These are phyloP conservation scores for Crithidia expoeki DNA, from an alignment of 208 protist genomes.

Conservation along the genomic window DNA sequence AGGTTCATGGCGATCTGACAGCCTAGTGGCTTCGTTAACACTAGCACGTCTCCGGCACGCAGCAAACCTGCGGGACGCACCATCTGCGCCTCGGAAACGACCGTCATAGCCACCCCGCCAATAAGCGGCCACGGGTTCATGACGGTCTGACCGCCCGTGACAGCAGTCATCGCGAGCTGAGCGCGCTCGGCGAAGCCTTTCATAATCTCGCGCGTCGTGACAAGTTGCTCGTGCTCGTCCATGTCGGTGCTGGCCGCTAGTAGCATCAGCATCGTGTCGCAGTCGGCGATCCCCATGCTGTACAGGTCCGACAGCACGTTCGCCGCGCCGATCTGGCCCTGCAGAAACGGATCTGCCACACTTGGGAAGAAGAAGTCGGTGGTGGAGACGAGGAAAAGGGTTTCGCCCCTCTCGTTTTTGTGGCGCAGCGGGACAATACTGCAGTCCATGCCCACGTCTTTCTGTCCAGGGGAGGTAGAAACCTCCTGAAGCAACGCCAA, in stretches of 20 bases:
- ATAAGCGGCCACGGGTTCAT: slow-evolving; percentile 97
- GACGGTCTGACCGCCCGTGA: slow-evolving; percentile 96
- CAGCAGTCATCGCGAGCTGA: slow-evolving; percentile 68
- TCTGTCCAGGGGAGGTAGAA: slow-evolving; percentile 61
- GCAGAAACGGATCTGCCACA: slow-evolving; percentile 95
- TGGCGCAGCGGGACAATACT: slow-evolving; percentile 88
- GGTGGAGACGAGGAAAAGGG: slow-evolving; percentile 93
- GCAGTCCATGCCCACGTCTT: slow-evolving; percentile 93
- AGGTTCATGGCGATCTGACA: slow-evolving; percentile 94
- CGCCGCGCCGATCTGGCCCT: slow-evolving; percentile 95
- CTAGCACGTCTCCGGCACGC: slow-evolving; percentile 79
- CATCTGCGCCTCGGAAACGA: slow-evolving; percentile 84
- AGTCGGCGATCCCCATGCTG: slow-evolving; percentile 94
- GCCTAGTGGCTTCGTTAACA: slow-evolving; percentile 97
- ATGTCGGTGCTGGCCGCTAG: slow-evolving; percentile 94
- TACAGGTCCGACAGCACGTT: slow-evolving; percentile 98
- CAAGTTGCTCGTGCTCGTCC: slow-evolving; percentile 77
- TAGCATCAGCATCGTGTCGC: slow-evolving; percentile 97
- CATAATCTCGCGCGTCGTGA: slow-evolving; percentile 92
- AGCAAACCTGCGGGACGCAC: slow-evolving; percentile 82
- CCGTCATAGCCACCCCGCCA: slow-evolving; percentile 92
- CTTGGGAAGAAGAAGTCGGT: slow-evolving; percentile 98
- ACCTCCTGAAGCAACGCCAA: slow-evolving; percentile 83
- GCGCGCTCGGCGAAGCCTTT: slow-evolving; percentile 92
- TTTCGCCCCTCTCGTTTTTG: slow-evolving; percentile 43